These are phyloP conservation scores for Aspergillus bertholletiae DNA, from an alignment of 495 filamentous ascomycete species.

Conservation along the genomic window DNA sequence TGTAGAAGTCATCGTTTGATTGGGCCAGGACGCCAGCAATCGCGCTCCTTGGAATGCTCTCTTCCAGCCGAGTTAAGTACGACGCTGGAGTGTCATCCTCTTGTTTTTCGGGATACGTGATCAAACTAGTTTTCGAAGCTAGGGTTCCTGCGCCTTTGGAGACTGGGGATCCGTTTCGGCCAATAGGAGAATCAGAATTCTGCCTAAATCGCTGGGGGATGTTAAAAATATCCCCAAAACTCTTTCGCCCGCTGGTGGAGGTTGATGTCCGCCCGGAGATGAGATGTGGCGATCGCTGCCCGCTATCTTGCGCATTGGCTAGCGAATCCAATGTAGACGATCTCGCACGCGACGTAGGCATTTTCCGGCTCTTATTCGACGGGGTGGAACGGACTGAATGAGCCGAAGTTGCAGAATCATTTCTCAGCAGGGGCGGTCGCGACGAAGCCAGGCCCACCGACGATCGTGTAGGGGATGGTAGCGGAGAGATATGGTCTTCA, in stretches of 20 bases:
- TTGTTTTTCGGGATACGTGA: conserved; percentile 74
- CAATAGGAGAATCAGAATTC: conserved; percentile 64
- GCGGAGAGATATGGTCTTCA: conserved; percentile 42
- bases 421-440: conserved; percentile 46
- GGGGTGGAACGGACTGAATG: conserved; percentile 75
- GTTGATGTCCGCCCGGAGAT: conserved; percentile 68
- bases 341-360: conserved; percentile 49
- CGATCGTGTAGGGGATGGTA: conserved; percentile 55
- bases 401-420: conserved; percentile 62
- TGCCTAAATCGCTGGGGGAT: conserved; percentile 70
- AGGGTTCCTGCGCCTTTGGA: conserved; percentile 60
- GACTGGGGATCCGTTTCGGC: conserved; percentile 54
- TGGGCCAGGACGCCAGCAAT: conserved; percentile 82
- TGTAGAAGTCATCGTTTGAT: conserved; percentile 76
- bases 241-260: conserved; percentile 79
- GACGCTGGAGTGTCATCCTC: conserved; percentile 88
- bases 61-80: conserved; percentile 80
- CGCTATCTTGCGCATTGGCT: conserved; percentile 52
- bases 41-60: conserved; percentile 68
- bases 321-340: conserved; percentile 88
- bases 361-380: conserved; percentile 33
- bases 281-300: conserved; percentile 54
- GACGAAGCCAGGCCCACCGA: conserved; percentile 43
- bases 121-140: conserved; percentile 59
- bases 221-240: conserved; percentile 83